Base-by-base conservation (phyloP, 495 filamentous ascomycete genomes). In the Trichoderma gamsii region DNA sequence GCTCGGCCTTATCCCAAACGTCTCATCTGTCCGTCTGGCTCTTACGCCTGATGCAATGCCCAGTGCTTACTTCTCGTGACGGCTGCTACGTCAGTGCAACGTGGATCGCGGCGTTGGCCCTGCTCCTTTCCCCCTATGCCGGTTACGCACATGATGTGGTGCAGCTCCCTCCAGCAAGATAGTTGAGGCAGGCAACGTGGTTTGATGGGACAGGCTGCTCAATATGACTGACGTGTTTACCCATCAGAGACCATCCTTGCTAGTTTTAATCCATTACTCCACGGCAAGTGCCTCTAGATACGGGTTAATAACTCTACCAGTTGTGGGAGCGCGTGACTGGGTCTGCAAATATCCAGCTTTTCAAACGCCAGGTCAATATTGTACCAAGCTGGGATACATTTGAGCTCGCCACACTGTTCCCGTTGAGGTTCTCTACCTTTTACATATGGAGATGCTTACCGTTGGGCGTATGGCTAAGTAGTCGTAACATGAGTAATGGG, bases 131-230 rank as follows among this genome's bases (percentile, higher is more conserved):
- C n/a, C 18, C 25, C 2, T 12, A 3, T 61, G 12, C 25, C 56
- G 56, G 56, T 25, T 61, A 61, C 27, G 56, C 56, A 61, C 56
- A 61, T 61, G 56, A 61, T 61, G 13, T 32, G 56, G 32, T 29
- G 56, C 25, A 32, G 56, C 23, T 25, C 16, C 23, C 25, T 61
- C 6, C 27, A 32, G 3, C 11, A 23, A 32, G 8, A 21, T 4
- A 25, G 25, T 15, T n/a, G 3, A 16, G 27, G 56, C n/a, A 12
- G 56, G 56, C 56, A 61, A 32, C 56, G 56, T 32, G 56, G 27
- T 29, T 61, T 27, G 56, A 29, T 11, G 25, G 27, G 15, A 32
- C n/a, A 32, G 23, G 56, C 27, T 61, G 27, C 16, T 13, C 56
- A 49, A 15, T 16, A n/a, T 25, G 4, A 61, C 23, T 61, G 23